A percentile compares a stretch with the other conserved stretches of the same genome.
Evolutionary conservation across 2,329 filamentous ascomycete species (phyloP).

Genomic region (Xylaria sp.): DNA sequence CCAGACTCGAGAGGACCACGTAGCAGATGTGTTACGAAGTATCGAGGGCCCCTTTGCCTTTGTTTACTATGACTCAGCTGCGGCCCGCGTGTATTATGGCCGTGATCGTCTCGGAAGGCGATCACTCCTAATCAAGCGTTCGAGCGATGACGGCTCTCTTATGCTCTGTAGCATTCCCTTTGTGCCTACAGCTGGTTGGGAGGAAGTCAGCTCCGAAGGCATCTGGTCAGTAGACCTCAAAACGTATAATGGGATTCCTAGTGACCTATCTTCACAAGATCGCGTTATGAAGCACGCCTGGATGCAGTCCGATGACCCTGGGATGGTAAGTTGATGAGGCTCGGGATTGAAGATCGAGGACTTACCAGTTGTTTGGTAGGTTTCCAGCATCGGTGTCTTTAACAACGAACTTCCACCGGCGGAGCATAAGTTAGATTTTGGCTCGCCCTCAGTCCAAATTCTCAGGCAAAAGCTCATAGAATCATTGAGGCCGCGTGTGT

Average conservation of each 20-base stretch:
- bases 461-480: conserved; percentile 52
- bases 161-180: conserved; percentile 68
- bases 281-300: conserved; percentile 31
- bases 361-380: conserved; percentile 40
- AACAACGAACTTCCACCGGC: conserved; percentile 41
- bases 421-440: conserved; percentile 29
- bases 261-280: conserved; percentile 13
- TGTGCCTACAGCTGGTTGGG: conserved; percentile 50
- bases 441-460: conserved; percentile 47
- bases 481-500: conserved; percentile 60
- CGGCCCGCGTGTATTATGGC: conserved; percentile 67
- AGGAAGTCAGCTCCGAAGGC: conserved; percentile 79
- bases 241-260: conserved; percentile 7
- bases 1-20: conserved; percentile 29
- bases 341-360: neutral
- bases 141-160: conserved; percentile 40
- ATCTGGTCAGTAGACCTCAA: conserved; percentile 63
- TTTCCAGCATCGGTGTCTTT: conserved; percentile 50
- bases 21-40: conserved; percentile 50
- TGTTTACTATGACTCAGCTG: conserved; percentile 66
- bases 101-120: conserved; percentile 83
- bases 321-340: conserved; percentile 40
- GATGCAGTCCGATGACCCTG: conserved; percentile 31
- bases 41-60: conserved; percentile 87
- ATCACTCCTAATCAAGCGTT: conserved; percentile 63